These are phyloP conservation scores for Pilasporangium apinafurcum DNA, from an alignment of 352 stramenopile species.

Conservation along the genomic window DNA sequence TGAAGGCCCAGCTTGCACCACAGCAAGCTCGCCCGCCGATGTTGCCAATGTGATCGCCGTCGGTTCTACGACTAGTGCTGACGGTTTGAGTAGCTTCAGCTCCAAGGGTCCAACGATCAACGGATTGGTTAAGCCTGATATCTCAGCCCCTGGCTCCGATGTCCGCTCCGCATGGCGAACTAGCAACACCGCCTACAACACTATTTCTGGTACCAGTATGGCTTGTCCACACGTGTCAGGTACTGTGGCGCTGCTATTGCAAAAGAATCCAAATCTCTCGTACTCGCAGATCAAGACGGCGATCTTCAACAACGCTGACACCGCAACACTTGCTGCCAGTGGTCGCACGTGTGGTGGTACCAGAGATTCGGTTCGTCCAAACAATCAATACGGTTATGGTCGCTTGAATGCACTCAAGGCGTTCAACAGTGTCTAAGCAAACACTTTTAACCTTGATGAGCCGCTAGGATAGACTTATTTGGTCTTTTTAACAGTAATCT, in stretches of 20 bases:
- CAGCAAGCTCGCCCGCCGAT: constrained; percentile 14
- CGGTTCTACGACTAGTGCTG: constrained; percentile 11
- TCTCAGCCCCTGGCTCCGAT: constrained; percentile 15
- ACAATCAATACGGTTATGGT: constrained; percentile 17
- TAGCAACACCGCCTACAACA: constrained; percentile 12
- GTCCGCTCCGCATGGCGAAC: constrained; percentile 13
- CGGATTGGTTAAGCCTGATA: constrained; percentile 19
- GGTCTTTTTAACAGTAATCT: no score
- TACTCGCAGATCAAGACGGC: constrained; percentile 7
- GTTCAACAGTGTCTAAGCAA: no score
- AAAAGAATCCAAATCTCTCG: constrained; percentile 7
- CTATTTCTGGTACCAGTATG: constrained; percentile 29
- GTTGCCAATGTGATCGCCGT: constrained; percentile 15
- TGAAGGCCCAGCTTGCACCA: constrained; percentile 10
- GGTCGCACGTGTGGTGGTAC: constrained; percentile 5
- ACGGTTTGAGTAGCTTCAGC: constrained; percentile 19
- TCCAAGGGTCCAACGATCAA: constrained; percentile 12
- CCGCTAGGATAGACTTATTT: no score
- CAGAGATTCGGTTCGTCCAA: constrained; percentile 8
- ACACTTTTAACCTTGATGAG: no score
- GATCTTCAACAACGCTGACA: constrained; percentile 11
- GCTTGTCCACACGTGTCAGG: constrained; percentile 23
- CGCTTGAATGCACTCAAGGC: constrained; percentile 13
- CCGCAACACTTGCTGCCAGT: constrained; percentile 1
- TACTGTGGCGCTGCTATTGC: constrained; percentile 24